phyloP scores from a whole-genome alignment of 1,284 basidiomycete species.

The Sphagnurus paluster region DNA sequence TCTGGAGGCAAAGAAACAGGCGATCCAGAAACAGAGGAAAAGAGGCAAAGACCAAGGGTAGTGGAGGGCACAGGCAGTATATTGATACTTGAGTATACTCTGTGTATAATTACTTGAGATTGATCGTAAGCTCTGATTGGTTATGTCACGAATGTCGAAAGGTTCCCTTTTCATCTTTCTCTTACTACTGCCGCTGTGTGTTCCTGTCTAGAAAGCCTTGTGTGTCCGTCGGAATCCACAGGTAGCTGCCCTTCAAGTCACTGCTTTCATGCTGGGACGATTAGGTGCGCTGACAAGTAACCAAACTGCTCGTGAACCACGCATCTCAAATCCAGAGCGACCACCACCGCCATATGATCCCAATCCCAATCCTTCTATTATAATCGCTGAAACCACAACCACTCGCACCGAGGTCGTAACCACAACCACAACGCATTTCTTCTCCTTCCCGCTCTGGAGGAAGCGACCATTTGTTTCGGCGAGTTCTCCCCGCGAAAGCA shows the following conservation, averaged over 20 bases:
- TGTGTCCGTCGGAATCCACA: background rate
- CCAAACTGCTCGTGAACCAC: constrained; percentile 19
- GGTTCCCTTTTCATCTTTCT: background rate
- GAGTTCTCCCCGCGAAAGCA: constrained; percentile 24
- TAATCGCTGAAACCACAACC: constrained; percentile 48
- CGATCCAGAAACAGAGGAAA: constrained; percentile 59
- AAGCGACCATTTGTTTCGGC: constrained; percentile 42
- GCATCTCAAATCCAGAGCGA: constrained; percentile 21
- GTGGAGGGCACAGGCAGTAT: background rate
- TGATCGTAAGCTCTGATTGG: constrained; percentile 7
- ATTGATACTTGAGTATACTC: background rate
- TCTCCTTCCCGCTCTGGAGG: constrained; percentile 66
- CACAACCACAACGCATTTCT: constrained; percentile 60
- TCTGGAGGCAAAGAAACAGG: constrained; percentile 60
- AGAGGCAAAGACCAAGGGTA: constrained; percentile 20
- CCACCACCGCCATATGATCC: constrained; percentile 43
- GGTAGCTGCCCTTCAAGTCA: background rate
- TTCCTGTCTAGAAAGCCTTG: background rate
- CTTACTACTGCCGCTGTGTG: background rate
- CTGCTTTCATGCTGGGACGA: constrained; percentile 29
- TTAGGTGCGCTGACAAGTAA: constrained; percentile 20
- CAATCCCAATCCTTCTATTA: constrained; percentile 34
- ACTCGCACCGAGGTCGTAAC: constrained; percentile 50
- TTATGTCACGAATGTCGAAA: background rate
- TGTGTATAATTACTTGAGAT: background rate